Evolutionary conservation across 2,329 filamentous ascomycete genomes (phyloP).

Genomic region (Colletotrichum higginsianum): DNA sequence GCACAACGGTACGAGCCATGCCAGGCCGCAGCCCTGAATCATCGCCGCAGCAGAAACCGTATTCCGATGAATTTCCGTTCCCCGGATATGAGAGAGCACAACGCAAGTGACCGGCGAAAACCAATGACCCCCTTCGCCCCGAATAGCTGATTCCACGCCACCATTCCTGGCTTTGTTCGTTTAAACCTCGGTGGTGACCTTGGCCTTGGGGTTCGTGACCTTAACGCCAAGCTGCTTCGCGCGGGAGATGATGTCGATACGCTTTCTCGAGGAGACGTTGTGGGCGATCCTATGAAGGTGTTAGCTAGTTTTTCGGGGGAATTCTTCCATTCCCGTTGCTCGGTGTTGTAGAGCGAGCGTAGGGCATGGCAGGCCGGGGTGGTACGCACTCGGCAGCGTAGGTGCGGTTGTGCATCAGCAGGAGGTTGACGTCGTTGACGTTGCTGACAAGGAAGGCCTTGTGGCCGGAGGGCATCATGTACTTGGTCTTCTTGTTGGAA

Average conservation of each 20-base stretch:
- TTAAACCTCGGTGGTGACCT: slow-evolving; percentile 95
- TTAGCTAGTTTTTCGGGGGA: slow-evolving; percentile 32
- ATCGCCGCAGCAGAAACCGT: slow-evolving; percentile 42
- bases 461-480: slow-evolving; percentile 99
- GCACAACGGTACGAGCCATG: slow-evolving; percentile 43
- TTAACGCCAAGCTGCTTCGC: slow-evolving; percentile 99
- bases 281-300: slow-evolving; percentile 85
- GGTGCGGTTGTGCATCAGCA: slow-evolving; percentile 99
- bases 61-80: slow-evolving; percentile 43
- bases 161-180: slow-evolving; percentile 38
- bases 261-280: slow-evolving; percentile 98
- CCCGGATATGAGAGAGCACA: slow-evolving; percentile 42
- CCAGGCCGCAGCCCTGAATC: slow-evolving; percentile 43
- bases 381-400: slow-evolving; percentile 95
- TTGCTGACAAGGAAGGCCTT: slow-evolving; percentile 99
- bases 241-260: slow-evolving; percentile 96
- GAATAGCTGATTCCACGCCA: slow-evolving; percentile 29
- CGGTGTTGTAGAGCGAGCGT: background rate
- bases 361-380: slow-evolving; percentile 2
- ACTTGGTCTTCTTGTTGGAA: slow-evolving; percentile 99
- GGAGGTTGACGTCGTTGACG: slow-evolving; percentile 93
- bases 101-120: slow-evolving; percentile 40
- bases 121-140: slow-evolving; percentile 34
- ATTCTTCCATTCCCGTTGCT: background rate
- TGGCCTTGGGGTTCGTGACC: slow-evolving; percentile 99